These are phyloP conservation scores for Starmerella apis DNA, from an alignment of 805 yeast species.

Conservation along the genomic window DNA sequence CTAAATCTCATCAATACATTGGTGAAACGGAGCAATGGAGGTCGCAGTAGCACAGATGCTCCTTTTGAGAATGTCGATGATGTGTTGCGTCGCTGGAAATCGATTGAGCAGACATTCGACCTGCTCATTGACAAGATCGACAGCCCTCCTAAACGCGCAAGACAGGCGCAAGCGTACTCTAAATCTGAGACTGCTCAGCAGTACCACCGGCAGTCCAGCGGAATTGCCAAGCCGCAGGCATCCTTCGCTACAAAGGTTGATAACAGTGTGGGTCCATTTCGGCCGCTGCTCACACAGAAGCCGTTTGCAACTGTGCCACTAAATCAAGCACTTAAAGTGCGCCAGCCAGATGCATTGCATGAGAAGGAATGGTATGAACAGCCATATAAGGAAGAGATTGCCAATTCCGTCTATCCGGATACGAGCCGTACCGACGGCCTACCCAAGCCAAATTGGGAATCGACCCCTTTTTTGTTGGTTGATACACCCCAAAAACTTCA, in stretches of 20 bases:
- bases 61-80: conserved; percentile 37
- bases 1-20: conserved; percentile 28
- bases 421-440: conserved; percentile 30
- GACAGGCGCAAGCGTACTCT: not conserved
- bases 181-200: conserved; percentile 1
- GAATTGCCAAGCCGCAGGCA: conserved; percentile 30
- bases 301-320: conserved; percentile 53
- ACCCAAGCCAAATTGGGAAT: conserved; percentile 34
- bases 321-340: conserved; percentile 40
- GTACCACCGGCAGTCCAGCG: conserved; percentile 14
- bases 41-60: conserved; percentile 26
- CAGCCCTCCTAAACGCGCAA: conserved; percentile 6
- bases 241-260: conserved; percentile 49
- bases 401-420: conserved; percentile 57
- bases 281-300: conserved; percentile 58
- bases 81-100: conserved; percentile 48
- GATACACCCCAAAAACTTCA: conserved; percentile 45
- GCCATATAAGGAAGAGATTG: conserved; percentile 73
- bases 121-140: conserved; percentile 67
- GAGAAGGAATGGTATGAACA: conserved; percentile 53
- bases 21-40: conserved; percentile 20
- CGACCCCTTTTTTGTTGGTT: conserved; percentile 45
- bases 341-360: conserved; percentile 33
- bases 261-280: conserved; percentile 67
- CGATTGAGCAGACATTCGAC: conserved; percentile 55